phyloP scores from a whole-genome alignment of 1,284 basidiomycete species.

The Leccinum holopus region DNA sequence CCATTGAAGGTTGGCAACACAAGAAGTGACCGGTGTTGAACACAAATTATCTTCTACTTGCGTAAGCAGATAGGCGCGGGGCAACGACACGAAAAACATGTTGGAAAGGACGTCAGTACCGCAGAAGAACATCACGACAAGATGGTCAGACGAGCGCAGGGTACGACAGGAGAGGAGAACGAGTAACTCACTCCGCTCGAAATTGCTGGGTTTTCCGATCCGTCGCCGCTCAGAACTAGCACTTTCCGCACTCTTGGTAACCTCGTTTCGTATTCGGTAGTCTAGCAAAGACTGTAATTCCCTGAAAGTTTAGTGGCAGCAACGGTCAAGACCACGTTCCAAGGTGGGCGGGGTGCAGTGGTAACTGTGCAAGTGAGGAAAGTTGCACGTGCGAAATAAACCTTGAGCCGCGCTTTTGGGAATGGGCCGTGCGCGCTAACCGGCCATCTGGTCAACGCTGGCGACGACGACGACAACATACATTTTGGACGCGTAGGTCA shows the following conservation, averaged over 20 bases:
- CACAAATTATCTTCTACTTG: conserved; percentile 29
- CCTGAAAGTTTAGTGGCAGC: conserved; percentile 12
- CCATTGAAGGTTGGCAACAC: conserved; percentile 28
- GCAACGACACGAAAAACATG: conserved; percentile 20
- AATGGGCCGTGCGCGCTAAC: conserved; percentile 28
- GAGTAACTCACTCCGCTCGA: conserved; percentile 36
- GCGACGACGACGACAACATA: conserved; percentile 22
- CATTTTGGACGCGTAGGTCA: conserved; percentile 2
- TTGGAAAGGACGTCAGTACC: conserved; percentile 11
- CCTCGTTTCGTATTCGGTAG: conserved; percentile 14
- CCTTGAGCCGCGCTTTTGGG: conserved; percentile 31
- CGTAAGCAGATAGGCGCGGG: conserved; percentile 34
- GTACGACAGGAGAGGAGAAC: not conserved
- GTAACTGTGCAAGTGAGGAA: conserved; percentile 30
- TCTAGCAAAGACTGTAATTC: conserved; percentile 5
- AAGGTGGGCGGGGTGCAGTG: conserved; percentile 19
- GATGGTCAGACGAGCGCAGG: conserved; percentile 1
- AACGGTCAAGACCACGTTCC: conserved; percentile 10
- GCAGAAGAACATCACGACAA: conserved; percentile 4
- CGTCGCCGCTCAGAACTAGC: conserved; percentile 37
- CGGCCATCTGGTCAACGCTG: conserved; percentile 13
- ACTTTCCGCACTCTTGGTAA: conserved; percentile 12
- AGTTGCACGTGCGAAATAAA: conserved; percentile 35
- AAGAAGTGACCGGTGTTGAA: conserved; percentile 27
- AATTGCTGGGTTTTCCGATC: conserved; percentile 37